phyloP scores from a whole-genome alignment of 345 rosid genomes.

The Euphorbia lathyris region DNA sequence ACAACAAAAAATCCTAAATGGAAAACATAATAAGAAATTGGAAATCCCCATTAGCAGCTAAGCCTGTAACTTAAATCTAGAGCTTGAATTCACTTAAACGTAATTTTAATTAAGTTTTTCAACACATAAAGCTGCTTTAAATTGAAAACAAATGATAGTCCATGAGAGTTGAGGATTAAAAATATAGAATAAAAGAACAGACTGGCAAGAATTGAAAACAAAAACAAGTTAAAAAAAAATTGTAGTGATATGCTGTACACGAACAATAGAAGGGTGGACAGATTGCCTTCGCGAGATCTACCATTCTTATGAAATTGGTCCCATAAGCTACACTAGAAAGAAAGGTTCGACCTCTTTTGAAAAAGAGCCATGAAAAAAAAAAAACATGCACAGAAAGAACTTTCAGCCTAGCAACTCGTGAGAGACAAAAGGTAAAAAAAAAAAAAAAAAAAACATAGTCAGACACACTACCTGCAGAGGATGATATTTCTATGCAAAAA shows the following conservation, averaged over 20 bases:
- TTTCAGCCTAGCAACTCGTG: neutral
- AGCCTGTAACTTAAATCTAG: neutral
- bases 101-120: neutral
- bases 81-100: neutral
- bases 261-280: too few species aligned
- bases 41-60: neutral
- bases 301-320: neutral
- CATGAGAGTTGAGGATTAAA: neutral
- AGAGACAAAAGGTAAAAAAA: too few species aligned
- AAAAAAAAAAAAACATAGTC: too few species aligned
- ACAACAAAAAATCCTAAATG: too few species aligned
- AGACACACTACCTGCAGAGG: neutral
- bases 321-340: neutral
- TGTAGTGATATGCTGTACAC: too few species aligned
- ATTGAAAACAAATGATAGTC: neutral
- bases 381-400: neutral
- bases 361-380: neutral
- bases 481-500: conserved; percentile 9
- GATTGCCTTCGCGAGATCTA: too few species aligned
- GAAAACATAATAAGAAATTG: too few species aligned
- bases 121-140: neutral
- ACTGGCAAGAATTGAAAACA: neutral
- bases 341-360: neutral
- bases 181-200: neutral
- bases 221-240: neutral